Evolutionary conservation across 73 alveolate genomes (phyloP).

Genomic region (Symbiodinium natans): DNA sequence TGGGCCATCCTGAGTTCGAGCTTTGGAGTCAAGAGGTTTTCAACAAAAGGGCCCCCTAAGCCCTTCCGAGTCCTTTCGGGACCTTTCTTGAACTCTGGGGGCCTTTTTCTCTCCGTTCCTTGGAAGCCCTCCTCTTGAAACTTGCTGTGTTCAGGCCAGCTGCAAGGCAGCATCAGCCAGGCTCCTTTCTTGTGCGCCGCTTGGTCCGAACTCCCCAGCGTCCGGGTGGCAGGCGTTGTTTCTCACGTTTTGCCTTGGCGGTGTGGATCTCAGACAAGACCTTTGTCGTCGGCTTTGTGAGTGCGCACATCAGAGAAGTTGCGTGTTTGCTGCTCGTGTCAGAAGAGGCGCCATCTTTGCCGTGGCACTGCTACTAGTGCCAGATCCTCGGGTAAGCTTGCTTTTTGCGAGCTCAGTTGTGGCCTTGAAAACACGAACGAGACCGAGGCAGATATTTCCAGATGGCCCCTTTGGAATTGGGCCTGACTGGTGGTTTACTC

Average conservation of each 20-base stretch:
- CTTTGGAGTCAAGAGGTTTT: too few species aligned
- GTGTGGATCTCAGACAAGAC: not conserved
- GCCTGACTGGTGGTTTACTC: conserved; percentile 90
- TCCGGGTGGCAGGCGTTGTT: conserved; percentile 82
- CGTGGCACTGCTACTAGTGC: conserved; percentile 82
- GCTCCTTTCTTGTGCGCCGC: not conserved
- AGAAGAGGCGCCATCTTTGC: conserved; percentile 75
- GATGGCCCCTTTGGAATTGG: conserved; percentile 85
- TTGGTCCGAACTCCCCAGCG: not conserved
- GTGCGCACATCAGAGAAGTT: not conserved
- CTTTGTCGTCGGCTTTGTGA: not conserved
- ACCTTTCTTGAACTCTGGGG: too few species aligned
- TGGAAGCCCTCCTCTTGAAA: too few species aligned
- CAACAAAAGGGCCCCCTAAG: not conserved
- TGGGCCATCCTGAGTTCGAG: too few species aligned
- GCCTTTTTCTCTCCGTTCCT: too few species aligned
- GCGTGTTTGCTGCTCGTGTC: not conserved
- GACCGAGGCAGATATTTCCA: conserved; percentile 89
- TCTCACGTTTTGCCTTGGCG: conserved; percentile 72
- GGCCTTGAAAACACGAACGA: too few species aligned
- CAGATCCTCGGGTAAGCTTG: not conserved
- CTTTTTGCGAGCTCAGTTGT: too few species aligned
- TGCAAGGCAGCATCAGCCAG: conserved; percentile 87
- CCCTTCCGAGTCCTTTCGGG: too few species aligned
- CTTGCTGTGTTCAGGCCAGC: conserved; percentile 20